Base-by-base conservation (phyloP, 768 basidiomycete species). In the Lyophyllum atratum region DNA sequence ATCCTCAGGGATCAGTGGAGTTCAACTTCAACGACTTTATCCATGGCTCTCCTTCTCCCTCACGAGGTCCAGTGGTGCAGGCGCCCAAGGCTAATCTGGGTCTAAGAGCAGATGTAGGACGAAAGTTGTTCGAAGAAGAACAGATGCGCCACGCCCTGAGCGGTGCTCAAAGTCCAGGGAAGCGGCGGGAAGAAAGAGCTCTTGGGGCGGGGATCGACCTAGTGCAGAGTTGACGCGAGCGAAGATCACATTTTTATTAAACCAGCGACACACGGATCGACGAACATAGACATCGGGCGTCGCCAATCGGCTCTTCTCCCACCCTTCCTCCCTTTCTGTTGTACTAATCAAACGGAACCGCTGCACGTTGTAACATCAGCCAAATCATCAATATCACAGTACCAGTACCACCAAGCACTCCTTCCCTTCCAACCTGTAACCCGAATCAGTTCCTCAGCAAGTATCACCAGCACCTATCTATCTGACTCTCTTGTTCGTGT, bases 21-120 rank as follows among this genome's bases (percentile, higher is more conserved):
- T 89, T 90, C 71, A 86, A 89, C 68, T 75, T 89, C 56, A 81
- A 80, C 60, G 89, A 90, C 55, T 91, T 84, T 67, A 83, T 90
- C 66, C 85, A 90, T 62, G 85, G 85, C 34, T 89, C 88, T 24
- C 87, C 87, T 14, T 85, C 86, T 3, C 85, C 86, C 5, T 74
- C 78, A 12, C 69, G 78, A 15, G 73, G 70, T 14, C 55, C 66
- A 7, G 58, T 58, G 46, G 61, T 68, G 52, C 62, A 64, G 66
- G 64, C 64, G 64, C 68, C 76, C 46, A 78, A 79, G 59, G 57
- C 71, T 34, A 82, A 79, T 56, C 61, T 78, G 40, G 83, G 83
- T 56, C 72, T 87, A 44, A 77, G 85, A 44, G 80, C 84, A 15
- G 86, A 89, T 60, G 76, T 88, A 40, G 87, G 87, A 33, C 69